Base-by-base conservation (phyloP, 176 grass and related monocot genomes). In the Pontederia paniculata region DNA sequence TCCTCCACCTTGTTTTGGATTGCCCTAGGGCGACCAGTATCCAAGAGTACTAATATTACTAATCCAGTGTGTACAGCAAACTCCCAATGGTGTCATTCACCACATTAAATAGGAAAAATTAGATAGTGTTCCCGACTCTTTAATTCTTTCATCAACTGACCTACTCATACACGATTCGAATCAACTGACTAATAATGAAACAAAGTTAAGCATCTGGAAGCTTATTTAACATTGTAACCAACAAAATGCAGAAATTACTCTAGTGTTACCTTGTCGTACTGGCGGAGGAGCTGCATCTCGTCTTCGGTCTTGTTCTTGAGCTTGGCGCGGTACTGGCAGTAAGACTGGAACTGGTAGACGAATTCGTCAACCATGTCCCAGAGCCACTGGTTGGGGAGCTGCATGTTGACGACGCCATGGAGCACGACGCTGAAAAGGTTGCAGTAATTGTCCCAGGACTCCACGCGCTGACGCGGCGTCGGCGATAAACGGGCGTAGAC, bases 301-400 rank as follows among this genome's bases (percentile, higher is more conserved):
- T 96, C 90, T 0, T 96, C 85, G 0, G 76, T 81, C 76, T 86
- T 89, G 55, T 64, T 89, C 74, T 89, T 96, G 54, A 89, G 69
- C 70, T 96, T 96, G 45, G 90, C 90, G 15, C 82, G 73, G 54
- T 89, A 96, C 67, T 96, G 90, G 72, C 85, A 96, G 63, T 86
- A 96, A 79, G 80, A 88, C 79, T 96, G 90, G 71, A 96, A 96
- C 73, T 96, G 90, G 76, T 96, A 96, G 0, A 96, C 90, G 57
- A 96, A 96, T 64, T 96, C 85, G 49, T 96, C 90, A 1, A 96
- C 79, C 90, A 96, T 96, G 74, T 96, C 90, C 90, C 90, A 96
- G 8, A 96, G 79, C 93, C 93, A 98, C 67, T 98, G 93, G 81
- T 98, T 98, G 55, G 93, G 86, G 19, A 98, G 73, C 78, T 91